phyloP scores from a whole-genome alignment of 257 asterid species.

The Solanum chmielewskii region DNA sequence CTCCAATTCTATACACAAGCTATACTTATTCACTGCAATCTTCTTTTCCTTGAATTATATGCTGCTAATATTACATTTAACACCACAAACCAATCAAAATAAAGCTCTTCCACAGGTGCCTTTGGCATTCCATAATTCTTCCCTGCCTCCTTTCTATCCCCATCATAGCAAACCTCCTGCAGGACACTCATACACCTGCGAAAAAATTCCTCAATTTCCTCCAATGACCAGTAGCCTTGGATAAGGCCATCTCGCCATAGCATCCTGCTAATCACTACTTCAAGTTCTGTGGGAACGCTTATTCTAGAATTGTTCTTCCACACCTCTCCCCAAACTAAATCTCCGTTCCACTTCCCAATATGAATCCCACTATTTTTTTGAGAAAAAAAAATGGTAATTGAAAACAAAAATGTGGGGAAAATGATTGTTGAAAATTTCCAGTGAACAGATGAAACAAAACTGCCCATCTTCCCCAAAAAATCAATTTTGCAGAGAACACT shows the following conservation, averaged over 20 bases:
- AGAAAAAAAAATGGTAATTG: background rate
- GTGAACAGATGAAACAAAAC: slow-evolving; percentile 29
- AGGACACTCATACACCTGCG: background rate
- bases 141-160: background rate
- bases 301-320: background rate
- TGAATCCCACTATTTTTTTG: background rate
- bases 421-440: slow-evolving; percentile 49
- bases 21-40: background rate
- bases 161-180: background rate
- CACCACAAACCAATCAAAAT: background rate
- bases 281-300: background rate
- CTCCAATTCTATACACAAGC: background rate
- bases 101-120: background rate
- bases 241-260: background rate
- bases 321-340: background rate
- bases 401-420: slow-evolving; percentile 19
- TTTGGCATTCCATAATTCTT: background rate
- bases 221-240: background rate
- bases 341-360: background rate
- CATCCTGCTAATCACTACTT: background rate
- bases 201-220: background rate
- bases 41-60: background rate
- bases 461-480: slow-evolving; percentile 41
- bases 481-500: slow-evolving; percentile 33
- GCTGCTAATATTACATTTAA: background rate